Percentiles rank a stretch among this genome's conserved stretches.
phyloP scores from a whole-genome alignment of 306 rosid genomes.

The Cucurbita ficifolia region DNA sequence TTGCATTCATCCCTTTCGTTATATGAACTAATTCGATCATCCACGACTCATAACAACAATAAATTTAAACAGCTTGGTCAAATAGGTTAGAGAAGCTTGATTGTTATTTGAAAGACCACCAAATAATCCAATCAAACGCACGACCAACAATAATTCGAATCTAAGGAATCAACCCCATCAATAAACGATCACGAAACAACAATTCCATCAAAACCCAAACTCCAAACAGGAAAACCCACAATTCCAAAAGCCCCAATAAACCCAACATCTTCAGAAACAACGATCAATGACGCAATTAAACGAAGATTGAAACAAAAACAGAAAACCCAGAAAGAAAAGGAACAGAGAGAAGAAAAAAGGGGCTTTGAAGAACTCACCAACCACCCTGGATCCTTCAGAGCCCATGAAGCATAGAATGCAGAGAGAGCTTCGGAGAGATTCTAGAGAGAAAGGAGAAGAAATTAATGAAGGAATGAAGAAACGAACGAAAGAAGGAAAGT shows the following conservation, averaged over 20 bases:
- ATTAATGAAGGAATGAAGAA: neutral
- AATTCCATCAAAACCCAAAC: neutral
- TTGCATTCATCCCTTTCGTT: neutral
- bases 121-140: neutral
- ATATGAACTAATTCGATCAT: neutral
- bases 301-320: neutral
- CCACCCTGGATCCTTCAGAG: constrained; percentile 69
- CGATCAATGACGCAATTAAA: neutral
- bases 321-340: neutral
- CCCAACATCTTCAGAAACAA: neutral
- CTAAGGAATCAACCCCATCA: neutral
- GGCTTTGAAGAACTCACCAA: constrained; percentile 29
- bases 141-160: neutral
- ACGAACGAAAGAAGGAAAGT: neutral
- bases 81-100: neutral
- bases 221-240: neutral
- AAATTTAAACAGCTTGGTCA: neutral
- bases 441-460: constrained; percentile 8
- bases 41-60: neutral
- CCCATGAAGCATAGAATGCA: constrained; percentile 31
- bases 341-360: neutral
- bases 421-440: neutral
- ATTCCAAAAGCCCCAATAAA: neutral
- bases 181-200: neutral
- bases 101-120: neutral